phyloP scores from a whole-genome alignment of 148 eudicot species.

The Rhododendron vialii region DNA sequence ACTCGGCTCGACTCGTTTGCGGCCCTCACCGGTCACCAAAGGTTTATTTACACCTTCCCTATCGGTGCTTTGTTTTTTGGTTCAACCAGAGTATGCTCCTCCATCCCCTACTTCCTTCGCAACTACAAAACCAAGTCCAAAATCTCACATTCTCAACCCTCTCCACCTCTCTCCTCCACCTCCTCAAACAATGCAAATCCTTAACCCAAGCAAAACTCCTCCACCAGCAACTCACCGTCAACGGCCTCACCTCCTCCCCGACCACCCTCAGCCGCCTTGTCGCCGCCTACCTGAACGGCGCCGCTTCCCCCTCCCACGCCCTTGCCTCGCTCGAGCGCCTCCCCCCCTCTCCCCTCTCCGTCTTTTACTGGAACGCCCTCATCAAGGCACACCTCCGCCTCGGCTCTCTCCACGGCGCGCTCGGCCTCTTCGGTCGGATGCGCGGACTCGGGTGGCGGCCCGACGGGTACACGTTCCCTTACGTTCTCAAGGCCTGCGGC shows the following conservation, averaged over 20 bases:
- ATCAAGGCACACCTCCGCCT: conserved; percentile 28
- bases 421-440: conserved; percentile 35
- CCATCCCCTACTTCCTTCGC: neutral
- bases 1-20: too few species aligned
- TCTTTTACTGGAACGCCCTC: conserved; percentile 55
- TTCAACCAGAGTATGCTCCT: neutral
- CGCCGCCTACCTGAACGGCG: conserved; percentile 20
- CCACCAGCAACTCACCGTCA: conserved; percentile 34
- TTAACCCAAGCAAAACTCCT: conserved; percentile 21
- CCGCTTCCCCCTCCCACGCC: conserved; percentile 21
- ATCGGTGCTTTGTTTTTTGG: neutral
- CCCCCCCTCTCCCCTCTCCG: conserved; percentile 25
- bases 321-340: conserved; percentile 29
- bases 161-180: neutral
- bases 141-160: neutral
- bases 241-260: conserved; percentile 20
- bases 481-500: conserved; percentile 56
- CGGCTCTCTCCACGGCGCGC: conserved; percentile 3
- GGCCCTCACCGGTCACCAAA: too few species aligned
- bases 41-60: too few species aligned
- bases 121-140: neutral
- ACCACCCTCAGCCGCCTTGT: conserved; percentile 14
- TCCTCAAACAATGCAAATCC: conserved; percentile 27
- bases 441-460: conserved; percentile 37
- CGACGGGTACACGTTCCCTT: conserved; percentile 64